Evolutionary conservation across 768 basidiomycete genomes (phyloP).

Genomic region (Kwoniella sp.): DNA sequence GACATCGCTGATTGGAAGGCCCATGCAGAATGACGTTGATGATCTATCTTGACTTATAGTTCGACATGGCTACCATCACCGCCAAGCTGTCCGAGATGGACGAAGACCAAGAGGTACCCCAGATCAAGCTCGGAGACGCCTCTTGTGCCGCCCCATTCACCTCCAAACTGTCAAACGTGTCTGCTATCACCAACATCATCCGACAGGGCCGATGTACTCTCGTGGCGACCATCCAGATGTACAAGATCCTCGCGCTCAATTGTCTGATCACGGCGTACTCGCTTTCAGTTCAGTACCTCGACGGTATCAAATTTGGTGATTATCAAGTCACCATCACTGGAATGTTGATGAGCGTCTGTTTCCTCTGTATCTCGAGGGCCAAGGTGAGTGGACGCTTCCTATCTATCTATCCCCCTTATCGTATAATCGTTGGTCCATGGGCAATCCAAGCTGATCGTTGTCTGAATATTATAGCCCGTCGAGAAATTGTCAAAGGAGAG

Average conservation of each 20-base stretch:
- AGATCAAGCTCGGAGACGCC: constrained; percentile 99
- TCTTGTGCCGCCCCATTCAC: constrained; percentile 99
- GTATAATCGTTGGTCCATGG: neutral
- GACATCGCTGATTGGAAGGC: too few relatives aligned
- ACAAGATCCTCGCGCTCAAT: constrained; percentile 96
- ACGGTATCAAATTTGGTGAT: constrained; percentile 99
- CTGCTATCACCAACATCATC: constrained; percentile 95
- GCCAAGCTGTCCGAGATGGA: constrained; percentile 90
- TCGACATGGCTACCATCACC: constrained; percentile 76
- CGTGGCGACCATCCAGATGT: constrained; percentile 99
- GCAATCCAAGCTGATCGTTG: neutral
- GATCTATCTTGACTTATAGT: constrained; percentile 61
- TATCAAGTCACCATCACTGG: constrained; percentile 98
- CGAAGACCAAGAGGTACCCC: constrained; percentile 86
- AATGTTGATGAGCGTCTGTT: constrained; percentile 96
- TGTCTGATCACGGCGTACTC: constrained; percentile 99
- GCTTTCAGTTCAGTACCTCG: constrained; percentile 93
- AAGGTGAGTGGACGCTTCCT: constrained; percentile 73
- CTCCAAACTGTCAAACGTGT: constrained; percentile 94
- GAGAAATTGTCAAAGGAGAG: constrained; percentile 92
- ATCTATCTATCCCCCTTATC: neutral
- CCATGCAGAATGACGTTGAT: constrained; percentile 15
- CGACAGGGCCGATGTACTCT: constrained; percentile 97
- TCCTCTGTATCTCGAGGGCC: constrained; percentile 95
- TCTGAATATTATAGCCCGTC: constrained; percentile 69